Percentiles rank a stretch among this genome's conserved stretches.
phyloP scores from a whole-genome alignment of 306 rosid genomes.

The Dryas octopetala region DNA sequence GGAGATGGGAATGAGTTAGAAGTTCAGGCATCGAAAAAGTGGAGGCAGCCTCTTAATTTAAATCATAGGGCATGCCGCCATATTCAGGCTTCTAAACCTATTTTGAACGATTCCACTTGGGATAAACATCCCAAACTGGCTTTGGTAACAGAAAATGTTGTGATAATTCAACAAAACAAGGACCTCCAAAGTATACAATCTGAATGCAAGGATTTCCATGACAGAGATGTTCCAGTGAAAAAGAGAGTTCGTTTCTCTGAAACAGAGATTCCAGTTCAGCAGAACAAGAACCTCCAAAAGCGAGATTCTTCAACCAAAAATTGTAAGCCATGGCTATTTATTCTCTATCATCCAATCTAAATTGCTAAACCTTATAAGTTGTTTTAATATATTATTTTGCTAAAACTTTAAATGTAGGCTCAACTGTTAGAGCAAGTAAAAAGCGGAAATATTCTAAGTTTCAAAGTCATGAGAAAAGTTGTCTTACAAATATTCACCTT shows the following conservation, averaged over 20 bases:
- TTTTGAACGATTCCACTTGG: conserved; percentile 24
- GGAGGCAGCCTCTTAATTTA: conserved; percentile 36
- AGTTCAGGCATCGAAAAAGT: conserved; percentile 33
- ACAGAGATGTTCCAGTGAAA: conserved; percentile 35
- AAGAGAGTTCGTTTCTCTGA: conserved; percentile 66
- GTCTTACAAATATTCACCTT: conserved; percentile 34
- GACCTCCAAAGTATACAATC: conserved; percentile 29
- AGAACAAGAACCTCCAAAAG: conserved; percentile 39
- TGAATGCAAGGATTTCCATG: conserved; percentile 27
- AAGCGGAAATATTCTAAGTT: conserved; percentile 34
- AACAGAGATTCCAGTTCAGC: conserved; percentile 43
- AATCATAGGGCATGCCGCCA: conserved; percentile 28
- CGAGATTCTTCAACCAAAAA: conserved; percentile 38
- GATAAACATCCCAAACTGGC: conserved; percentile 27
- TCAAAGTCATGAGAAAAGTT: conserved; percentile 30
- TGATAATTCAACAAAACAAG: conserved; percentile 34
- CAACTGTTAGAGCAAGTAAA: conserved; percentile 38
- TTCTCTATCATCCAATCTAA: background rate
- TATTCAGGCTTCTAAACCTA: conserved; percentile 42
- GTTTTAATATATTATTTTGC: background rate
- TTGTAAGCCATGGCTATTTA: conserved; percentile 27
- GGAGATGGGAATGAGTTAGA: conserved; percentile 24
- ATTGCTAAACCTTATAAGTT: background rate
- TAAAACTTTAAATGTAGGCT: conserved; percentile 56
- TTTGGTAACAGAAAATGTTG: conserved; percentile 27